Base-by-base conservation (phyloP, 2,329 filamentous ascomycete genomes). In the Cercospora sp. region DNA sequence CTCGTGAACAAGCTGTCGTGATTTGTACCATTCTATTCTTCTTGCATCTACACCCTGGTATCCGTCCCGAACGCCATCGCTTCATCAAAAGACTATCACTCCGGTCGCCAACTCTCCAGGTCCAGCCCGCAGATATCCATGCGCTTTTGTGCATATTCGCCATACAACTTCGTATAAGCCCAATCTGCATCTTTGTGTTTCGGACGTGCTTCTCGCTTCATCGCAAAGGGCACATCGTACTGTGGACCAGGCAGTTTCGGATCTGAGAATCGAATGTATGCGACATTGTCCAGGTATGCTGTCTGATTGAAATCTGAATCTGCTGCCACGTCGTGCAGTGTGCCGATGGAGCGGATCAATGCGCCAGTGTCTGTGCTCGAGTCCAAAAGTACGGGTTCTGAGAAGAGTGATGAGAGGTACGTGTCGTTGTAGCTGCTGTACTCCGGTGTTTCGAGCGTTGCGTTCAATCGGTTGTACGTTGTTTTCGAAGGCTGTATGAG, bases 121-220 rank as follows among this genome's bases (percentile, higher is more conserved):
- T 85, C 84, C 68, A 86, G 75, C 60, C 83, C 84, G 74, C 84
- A 86, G 60, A 85, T 80, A 66, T 85, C 83, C 80, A 83, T 83
- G 64, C 84, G 78, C 71, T 79, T 79, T 70, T 83, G 80, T 58
- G 83, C 81, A 73, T 84, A 86, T 36, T 77, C 74, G 42, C 82
- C 82, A 70, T 86, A 86, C 66, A 85, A 73, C 63, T 77, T 80
- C 70, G 82, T 83, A 83, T 84, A 86, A 30, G 80, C 78, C 74
- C 80, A 81, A 66, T 83, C 78, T 8, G 82, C 82, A 65, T 83
- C 79, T 57, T 79, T 79, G 63, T 83, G 80, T 69, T 76, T 74
- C n/a, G 83, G 83, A 61, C 82, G 75, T 30, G 83, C 76, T 36
- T 74, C 76, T 10, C 80, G 77, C 60, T 80, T 78, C 55, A 79